Evolutionary conservation across 139 green algal genomes (phyloP).

Genomic region (Eudorina sp.): DNA sequence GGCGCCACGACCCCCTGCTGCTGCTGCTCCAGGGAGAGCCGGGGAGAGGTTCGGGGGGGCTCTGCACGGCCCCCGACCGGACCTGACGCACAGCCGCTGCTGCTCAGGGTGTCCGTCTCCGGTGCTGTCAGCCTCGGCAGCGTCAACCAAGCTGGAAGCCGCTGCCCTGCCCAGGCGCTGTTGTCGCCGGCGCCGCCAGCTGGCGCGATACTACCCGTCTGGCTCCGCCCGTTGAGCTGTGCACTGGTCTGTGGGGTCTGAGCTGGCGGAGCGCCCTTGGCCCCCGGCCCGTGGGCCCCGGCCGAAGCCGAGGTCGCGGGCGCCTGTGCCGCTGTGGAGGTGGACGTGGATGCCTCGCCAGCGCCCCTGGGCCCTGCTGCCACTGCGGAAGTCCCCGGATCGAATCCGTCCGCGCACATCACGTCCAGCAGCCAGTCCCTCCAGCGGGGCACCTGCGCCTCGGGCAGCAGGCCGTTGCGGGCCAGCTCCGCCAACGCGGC

Average conservation of each 20-base stretch:
- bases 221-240: too few species aligned
- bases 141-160: conserved; percentile 8
- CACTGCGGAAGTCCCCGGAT: not conserved
- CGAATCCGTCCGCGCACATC: conserved; percentile 41
- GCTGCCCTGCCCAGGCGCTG: not conserved
- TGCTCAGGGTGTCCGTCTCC: too few species aligned
- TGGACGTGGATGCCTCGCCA: not conserved
- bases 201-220: too few species aligned
- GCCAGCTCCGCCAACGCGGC: conserved; percentile 34
- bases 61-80: not conserved
- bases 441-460: conserved; percentile 33
- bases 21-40: not conserved
- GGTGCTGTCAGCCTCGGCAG: conserved; percentile 33
- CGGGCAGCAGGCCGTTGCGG: not conserved
- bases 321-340: too few species aligned
- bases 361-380: not conserved
- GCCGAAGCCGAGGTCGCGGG: too few species aligned
- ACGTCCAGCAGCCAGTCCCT: conserved; percentile 51
- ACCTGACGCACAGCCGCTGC: too few species aligned
- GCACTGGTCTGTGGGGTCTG: too few species aligned
- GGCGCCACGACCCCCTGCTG: not conserved
- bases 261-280: too few species aligned
- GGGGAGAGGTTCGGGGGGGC: too few species aligned
- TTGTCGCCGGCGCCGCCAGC: too few species aligned
- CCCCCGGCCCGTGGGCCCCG: too few species aligned